These are phyloP conservation scores for Trichoderma endophyticum DNA, from an alignment of 2,329 filamentous ascomycete genomes.

Conservation along the genomic window DNA sequence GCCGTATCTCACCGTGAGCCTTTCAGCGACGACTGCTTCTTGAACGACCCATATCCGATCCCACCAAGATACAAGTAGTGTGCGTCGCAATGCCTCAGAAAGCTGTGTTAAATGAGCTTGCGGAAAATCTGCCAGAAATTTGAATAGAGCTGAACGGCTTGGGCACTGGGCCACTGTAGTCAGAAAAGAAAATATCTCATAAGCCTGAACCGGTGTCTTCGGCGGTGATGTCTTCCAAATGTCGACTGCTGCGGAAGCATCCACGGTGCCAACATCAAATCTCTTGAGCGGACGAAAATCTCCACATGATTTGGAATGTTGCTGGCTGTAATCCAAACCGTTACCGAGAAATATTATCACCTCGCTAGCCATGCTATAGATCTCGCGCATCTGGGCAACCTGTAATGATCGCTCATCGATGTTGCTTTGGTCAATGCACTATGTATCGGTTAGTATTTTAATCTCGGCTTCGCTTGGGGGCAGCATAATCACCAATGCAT, in stretches of 20 bases:
- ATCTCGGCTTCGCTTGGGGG: background rate
- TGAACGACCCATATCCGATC: background rate
- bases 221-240: background rate
- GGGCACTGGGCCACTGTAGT: accelerated
- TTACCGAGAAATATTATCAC: background rate
- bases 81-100: background rate
- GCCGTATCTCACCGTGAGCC: background rate
- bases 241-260: background rate
- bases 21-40: background rate
- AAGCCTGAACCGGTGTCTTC: background rate
- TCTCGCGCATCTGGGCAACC: background rate
- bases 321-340: background rate
- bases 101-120: background rate
- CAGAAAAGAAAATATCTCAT: background rate
- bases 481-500: background rate
- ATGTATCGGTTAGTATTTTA: background rate
- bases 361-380: background rate
- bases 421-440: constrained; percentile 4
- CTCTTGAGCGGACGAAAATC: background rate
- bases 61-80: background rate
- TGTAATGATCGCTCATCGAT: background rate
- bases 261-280: background rate
- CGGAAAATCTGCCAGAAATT: background rate
- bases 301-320: background rate
- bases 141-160: background rate